Evolutionary conservation across 1,284 basidiomycete species (phyloP).

Genomic region (Malassezia yamatoensis): DNA sequence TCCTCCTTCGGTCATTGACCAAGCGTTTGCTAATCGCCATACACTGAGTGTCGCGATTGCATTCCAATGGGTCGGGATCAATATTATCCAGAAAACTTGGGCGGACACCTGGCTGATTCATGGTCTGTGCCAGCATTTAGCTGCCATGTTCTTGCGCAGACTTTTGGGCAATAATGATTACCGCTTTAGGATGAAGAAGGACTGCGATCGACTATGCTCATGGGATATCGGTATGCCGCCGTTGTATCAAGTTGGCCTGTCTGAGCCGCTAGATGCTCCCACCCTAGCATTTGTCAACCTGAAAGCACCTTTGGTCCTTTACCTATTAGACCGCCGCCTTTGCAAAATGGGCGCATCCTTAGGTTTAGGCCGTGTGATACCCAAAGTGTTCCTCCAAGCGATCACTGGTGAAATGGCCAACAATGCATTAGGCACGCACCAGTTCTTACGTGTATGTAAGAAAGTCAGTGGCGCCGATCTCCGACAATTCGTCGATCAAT

Average conservation of each 20-base stretch:
- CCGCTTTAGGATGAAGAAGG: constrained; percentile 85
- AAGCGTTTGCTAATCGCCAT: constrained; percentile 81
- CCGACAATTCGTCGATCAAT: constrained; percentile 84
- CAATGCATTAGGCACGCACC: constrained; percentile 76
- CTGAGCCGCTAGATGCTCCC: constrained; percentile 56
- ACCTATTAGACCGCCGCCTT: constrained; percentile 85
- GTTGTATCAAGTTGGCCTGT: constrained; percentile 73
- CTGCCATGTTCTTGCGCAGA: constrained; percentile 74
- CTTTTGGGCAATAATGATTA: constrained; percentile 95
- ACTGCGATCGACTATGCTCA: constrained; percentile 84
- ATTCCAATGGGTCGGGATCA: constrained; percentile 93
- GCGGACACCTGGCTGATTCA: constrained; percentile 93
- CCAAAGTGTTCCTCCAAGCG: constrained; percentile 86
- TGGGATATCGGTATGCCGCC: constrained; percentile 83
- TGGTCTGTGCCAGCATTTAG: constrained; percentile 81
- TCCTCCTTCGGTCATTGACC: constrained; percentile 80
- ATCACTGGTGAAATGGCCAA: constrained; percentile 72
- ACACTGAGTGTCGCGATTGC: constrained; percentile 69
- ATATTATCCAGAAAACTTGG: constrained; percentile 87
- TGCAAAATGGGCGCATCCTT: constrained; percentile 90
- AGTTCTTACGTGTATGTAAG: constrained; percentile 80
- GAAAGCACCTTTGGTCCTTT: constrained; percentile 85
- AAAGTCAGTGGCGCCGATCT: constrained; percentile 75
- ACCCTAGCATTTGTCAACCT: constrained; percentile 68
- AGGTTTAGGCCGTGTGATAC: constrained; percentile 84